Conservation (phyloP, 1,139 yeast species). For the Yamadazyma mexicana region DNA sequence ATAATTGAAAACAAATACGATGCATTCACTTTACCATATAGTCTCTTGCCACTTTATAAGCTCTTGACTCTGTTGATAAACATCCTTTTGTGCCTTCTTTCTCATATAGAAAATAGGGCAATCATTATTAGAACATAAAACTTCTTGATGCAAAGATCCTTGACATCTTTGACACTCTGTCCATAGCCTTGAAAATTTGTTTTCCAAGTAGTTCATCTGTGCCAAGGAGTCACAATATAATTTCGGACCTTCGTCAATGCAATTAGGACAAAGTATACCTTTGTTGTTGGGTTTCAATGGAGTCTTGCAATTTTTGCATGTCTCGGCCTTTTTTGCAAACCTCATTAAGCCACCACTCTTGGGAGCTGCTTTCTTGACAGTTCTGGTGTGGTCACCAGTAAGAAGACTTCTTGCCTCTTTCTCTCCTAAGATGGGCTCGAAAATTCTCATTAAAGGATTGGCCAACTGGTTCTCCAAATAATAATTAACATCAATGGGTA, state of each 20-base stretch:
- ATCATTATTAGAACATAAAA: conserved; percentile 90
- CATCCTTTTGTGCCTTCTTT: conserved; percentile 89
- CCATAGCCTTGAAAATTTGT: conserved; percentile 88
- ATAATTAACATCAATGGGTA: conserved; percentile 93
- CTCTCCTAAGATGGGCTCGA: conserved; percentile 94
- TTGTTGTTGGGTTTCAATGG: conserved; percentile 67
- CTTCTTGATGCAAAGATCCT: conserved; percentile 94
- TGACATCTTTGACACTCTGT: conserved; percentile 98
- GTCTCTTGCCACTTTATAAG: conserved; percentile 71
- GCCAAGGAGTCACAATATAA: conserved; percentile 78
- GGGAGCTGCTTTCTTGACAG: conserved; percentile 65
- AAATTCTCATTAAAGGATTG: conserved; percentile 89
- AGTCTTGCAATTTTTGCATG: conserved; percentile 84
- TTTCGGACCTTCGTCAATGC: conserved; percentile 79
- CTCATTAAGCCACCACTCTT: conserved; percentile 83
- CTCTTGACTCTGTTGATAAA: conserved; percentile 66
- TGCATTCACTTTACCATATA: conserved; percentile 44
- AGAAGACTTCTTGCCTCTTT: conserved; percentile 74
- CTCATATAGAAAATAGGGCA: conserved; percentile 98
- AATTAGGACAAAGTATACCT: conserved; percentile 82
- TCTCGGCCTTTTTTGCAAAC: conserved; percentile 85
- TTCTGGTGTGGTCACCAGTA: conserved; percentile 80
- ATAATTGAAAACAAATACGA: neutral
- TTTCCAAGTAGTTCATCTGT: conserved; percentile 77
- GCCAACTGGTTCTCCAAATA: conserved; percentile 91